Percentiles rank a stretch among this genome's conserved stretches.
These are phyloP conservation scores for Hordeum marinum DNA, from an alignment of 176 grass and related monocot species.

Conservation along the genomic window DNA sequence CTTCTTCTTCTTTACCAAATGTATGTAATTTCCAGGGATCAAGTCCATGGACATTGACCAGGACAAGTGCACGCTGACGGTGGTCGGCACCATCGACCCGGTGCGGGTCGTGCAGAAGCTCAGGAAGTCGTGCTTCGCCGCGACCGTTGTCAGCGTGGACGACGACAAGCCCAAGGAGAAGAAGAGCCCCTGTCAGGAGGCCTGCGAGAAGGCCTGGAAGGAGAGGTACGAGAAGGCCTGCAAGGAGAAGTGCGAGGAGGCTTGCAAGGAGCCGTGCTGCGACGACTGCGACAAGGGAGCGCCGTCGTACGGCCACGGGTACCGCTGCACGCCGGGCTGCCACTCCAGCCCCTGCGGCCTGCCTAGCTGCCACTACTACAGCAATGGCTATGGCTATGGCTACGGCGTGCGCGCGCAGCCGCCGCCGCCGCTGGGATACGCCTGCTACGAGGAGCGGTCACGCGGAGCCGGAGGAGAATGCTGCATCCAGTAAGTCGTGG, in stretches of 20 bases:
- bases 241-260: slow-evolving; percentile 1
- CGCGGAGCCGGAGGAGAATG: slow-evolving; percentile 5
- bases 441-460: slow-evolving; percentile 7
- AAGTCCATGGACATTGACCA: slow-evolving; percentile 40
- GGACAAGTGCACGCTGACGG: slow-evolving; percentile 60
- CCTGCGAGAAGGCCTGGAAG: slow-evolving; percentile 40
- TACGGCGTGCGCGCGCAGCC: not conserved
- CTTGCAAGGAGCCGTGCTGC: not conserved
- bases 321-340: slow-evolving; percentile 3
- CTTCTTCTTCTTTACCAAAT: not conserved
- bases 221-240: slow-evolving; percentile 27
- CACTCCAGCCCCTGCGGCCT: not conserved
- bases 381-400: not conserved
- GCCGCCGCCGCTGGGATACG: not conserved
- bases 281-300: not conserved
- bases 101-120: slow-evolving; percentile 32
- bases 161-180: slow-evolving; percentile 43
- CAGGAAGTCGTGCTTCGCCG: slow-evolving; percentile 37
- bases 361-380: not conserved
- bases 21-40: slow-evolving; percentile 27
- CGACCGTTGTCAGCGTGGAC: slow-evolving; percentile 29
- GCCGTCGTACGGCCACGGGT: not conserved
- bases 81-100: slow-evolving; percentile 49
- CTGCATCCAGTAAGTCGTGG: slow-evolving; percentile 33
- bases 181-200: slow-evolving; percentile 39